Percentiles rank a stretch among this genome's conserved stretches.
Conservation (phyloP, 73 alveolate genomes). For the Paramecium pentaurelia region DNA sequence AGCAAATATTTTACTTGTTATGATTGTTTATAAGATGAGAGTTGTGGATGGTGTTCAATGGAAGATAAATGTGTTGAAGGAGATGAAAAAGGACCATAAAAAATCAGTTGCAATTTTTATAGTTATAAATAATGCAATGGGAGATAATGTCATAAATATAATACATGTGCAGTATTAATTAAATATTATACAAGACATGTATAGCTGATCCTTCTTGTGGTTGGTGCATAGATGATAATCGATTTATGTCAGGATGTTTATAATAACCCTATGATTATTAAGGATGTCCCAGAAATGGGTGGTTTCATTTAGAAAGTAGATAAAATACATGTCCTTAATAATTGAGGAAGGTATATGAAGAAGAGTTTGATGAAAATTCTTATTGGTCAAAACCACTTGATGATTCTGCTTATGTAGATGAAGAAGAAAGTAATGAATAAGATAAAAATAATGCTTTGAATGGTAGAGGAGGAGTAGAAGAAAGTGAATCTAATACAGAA, state of each 20-base stretch:
- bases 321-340: neutral
- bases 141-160: slow-evolving; percentile 27
- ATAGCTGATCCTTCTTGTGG: slow-evolving; percentile 40
- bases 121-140: slow-evolving; percentile 20
- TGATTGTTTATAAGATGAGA: slow-evolving; percentile 10
- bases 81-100: slow-evolving; percentile 1
- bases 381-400: slow-evolving; percentile 20
- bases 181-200: neutral
- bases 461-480: neutral
- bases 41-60: slow-evolving; percentile 46
- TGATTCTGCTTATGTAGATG: neutral
- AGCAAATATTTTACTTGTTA: neutral
- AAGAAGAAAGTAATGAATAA: neutral
- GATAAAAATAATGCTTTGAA: neutral
- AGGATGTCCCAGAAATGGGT: slow-evolving; percentile 14
- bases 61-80: slow-evolving; percentile 43
- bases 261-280: neutral
- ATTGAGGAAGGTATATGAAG: slow-evolving; percentile 12
- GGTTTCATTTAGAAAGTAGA: slow-evolving; percentile 7
- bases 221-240: neutral
- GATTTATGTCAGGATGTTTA: slow-evolving; percentile 17
- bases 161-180: neutral
- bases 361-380: slow-evolving; percentile 25
- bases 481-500: neutral
- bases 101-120: neutral